Percentiles rank a stretch among this genome's conserved stretches.
These are phyloP conservation scores for Austroboletus olivaceoglutinosus DNA, from an alignment of 1,284 basidiomycete genomes.

Conservation along the genomic window DNA sequence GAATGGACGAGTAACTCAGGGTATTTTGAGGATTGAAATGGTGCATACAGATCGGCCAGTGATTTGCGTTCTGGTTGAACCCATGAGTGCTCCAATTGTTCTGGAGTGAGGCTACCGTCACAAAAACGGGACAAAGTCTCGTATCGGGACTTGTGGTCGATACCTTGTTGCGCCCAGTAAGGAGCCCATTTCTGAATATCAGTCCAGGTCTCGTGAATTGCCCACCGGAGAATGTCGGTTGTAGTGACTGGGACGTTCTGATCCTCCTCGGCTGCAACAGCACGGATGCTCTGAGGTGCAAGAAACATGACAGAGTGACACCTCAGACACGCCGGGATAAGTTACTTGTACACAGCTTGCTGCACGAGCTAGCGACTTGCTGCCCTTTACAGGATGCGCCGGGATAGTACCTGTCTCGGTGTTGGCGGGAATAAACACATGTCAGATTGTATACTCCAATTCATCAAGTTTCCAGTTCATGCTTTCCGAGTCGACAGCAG, in stretches of 20 bases:
- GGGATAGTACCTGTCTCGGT: not conserved
- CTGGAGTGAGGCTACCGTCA: not conserved
- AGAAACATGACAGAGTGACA: conserved; percentile 49
- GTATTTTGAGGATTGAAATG: not conserved
- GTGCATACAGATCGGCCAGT: conserved; percentile 5
- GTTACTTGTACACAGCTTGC: no score
- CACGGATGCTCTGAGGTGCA: conserved; percentile 41
- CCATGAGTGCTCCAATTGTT: conserved; percentile 29
- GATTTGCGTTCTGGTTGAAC: conserved; percentile 36
- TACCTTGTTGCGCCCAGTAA: conserved; percentile 47
- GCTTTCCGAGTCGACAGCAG: not conserved
- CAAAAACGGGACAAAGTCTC: conserved; percentile 28
- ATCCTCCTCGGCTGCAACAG: conserved; percentile 8
- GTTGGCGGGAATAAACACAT: not conserved
- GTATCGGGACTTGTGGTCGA: conserved; percentile 36
- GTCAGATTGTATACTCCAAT: not conserved
- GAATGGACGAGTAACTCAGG: no score
- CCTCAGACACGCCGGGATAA: no score
- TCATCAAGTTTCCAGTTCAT: not conserved
- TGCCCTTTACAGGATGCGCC: not conserved
- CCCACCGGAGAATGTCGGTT: conserved; percentile 42
- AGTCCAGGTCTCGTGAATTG: conserved; percentile 41
- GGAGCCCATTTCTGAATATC: conserved; percentile 39
- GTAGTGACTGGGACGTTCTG: conserved; percentile 12
- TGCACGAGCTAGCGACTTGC: not conserved